Base-by-base conservation (phyloP, 306 rosid genomes). In the Cucurbita maxima region DNA sequence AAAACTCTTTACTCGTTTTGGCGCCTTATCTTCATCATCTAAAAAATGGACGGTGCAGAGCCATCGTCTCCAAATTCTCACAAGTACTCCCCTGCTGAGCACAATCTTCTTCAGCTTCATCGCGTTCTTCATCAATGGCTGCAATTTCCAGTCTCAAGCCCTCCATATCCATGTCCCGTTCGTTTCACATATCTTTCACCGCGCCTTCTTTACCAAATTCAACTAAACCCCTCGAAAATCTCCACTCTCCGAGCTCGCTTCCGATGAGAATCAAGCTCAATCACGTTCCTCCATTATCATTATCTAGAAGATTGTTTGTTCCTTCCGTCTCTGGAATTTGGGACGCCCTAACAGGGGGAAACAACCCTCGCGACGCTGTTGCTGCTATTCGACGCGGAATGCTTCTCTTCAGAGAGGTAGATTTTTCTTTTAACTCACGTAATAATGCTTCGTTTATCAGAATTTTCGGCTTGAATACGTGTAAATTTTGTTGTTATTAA, bases 301-400 rank as follows among this genome's bases (percentile, higher is more conserved):
- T 87, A 38, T 74, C 96, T 15, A 78, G 96, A 58, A 83, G 97
- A 77, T 67, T 84, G 68, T 79, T 93, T 71, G 80, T 90, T 38
- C 90, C 96, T 61, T 85, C 94, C 0, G 96, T 88, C 69, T 90
- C 97, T 58, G 86, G 89, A 77, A 84, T 93, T 40, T 93, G 96
- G 98, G 90, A 88, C 60, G 89, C 97, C 77, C 9, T 90, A 4
- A 88, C 97, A 7, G 88, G 96, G 20, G 87, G 80, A 61, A 84
- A 86, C 76, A 85, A 90, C 79, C 64, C 83, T 60, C 90, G 89
- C 10, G 96, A 88, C 72, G 84, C 97, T 19, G 22, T 90, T 6
- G 75, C 81, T 13, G 86, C 96, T 0, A 83, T 87, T 81, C 89
- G 96, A 30, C 82, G 92, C 0, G 98, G 97, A 60, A 90, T 93